phyloP scores from a whole-genome alignment of 176 grass and related monocot genomes.

The Saccharum officinarum region DNA sequence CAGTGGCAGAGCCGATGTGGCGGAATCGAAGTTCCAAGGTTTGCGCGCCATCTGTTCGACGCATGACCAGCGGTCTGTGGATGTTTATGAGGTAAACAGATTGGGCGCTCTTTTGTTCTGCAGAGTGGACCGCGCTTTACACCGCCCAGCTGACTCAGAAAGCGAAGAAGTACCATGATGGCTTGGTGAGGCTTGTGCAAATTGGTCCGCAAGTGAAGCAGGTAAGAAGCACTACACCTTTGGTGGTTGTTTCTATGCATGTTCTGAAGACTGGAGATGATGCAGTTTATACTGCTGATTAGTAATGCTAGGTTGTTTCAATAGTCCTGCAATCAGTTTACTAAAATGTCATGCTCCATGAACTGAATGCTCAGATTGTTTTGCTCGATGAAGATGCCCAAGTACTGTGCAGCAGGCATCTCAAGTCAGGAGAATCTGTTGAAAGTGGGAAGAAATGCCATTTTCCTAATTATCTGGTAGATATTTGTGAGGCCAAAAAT shows the following conservation, averaged over 20 bases:
- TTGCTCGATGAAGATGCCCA: constrained; percentile 63
- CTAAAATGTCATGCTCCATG: constrained; percentile 4
- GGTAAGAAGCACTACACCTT: constrained; percentile 30
- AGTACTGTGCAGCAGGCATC: constrained; percentile 56
- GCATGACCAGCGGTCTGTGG: not conserved
- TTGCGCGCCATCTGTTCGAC: constrained; percentile 31
- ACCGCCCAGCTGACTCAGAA: constrained; percentile 77
- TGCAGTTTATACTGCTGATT: not conserved
- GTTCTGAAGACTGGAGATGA: not conserved
- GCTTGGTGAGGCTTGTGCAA: constrained; percentile 50
- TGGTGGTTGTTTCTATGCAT: not conserved
- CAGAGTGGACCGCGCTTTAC: constrained; percentile 66
- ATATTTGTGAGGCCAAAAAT: constrained; percentile 50
- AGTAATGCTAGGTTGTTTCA: not conserved
- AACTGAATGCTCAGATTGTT: constrained; percentile 50
- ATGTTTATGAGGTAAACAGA: not conserved
- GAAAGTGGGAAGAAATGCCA: constrained; percentile 58
- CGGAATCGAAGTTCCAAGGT: constrained; percentile 30
- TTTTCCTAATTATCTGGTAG: constrained; percentile 54
- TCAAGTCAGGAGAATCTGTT: constrained; percentile 58
- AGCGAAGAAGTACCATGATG: constrained; percentile 79
- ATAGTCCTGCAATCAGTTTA: not conserved
- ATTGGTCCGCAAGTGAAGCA: constrained; percentile 54
- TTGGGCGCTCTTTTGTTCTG: not conserved
- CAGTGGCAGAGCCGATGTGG: not conserved